These are phyloP conservation scores for Hymenotorrendiella dingleyae DNA, from an alignment of 2,329 filamentous ascomycete genomes.

Conservation along the genomic window DNA sequence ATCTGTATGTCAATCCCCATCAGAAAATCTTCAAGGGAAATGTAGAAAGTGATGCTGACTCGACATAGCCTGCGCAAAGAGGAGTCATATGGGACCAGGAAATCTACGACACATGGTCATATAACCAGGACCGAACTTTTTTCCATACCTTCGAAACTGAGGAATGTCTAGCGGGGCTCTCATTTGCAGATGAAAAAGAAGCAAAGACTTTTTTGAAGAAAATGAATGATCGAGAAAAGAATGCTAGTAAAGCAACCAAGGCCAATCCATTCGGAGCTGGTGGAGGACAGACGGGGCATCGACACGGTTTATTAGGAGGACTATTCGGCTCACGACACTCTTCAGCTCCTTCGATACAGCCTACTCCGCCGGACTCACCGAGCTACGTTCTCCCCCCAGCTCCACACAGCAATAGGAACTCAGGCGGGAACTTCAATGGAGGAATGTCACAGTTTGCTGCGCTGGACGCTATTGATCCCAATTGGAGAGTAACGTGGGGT, in stretches of 20 bases:
- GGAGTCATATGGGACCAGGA: slow-evolving; percentile 97
- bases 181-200: slow-evolving; percentile 95
- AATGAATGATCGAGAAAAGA: slow-evolving; percentile 93
- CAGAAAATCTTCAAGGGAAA: background rate
- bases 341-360: slow-evolving; percentile 39
- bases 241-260: slow-evolving; percentile 81
- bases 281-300: slow-evolving; percentile 35
- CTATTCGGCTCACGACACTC: slow-evolving; percentile 54
- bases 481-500: slow-evolving; percentile 61
- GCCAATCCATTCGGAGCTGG: slow-evolving; percentile 65
- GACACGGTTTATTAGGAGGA: slow-evolving; percentile 49
- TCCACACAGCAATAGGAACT: slow-evolving; percentile 32
- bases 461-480: slow-evolving; percentile 57
- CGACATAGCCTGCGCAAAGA: slow-evolving; percentile 59
- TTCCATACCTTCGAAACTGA: slow-evolving; percentile 98
- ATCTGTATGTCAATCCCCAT: slow-evolving; percentile 56
- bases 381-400: slow-evolving; percentile 36
- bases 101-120: slow-evolving; percentile 89
- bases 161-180: slow-evolving; percentile 81
- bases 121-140: slow-evolving; percentile 95
- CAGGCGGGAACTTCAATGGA: slow-evolving; percentile 43
- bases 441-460: slow-evolving; percentile 52
- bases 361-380: slow-evolving; percentile 52
- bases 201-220: slow-evolving; percentile 96
- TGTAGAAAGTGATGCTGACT: slow-evolving; percentile 13